phyloP scores from a whole-genome alignment of 1,139 yeast genomes.

The Hansenula sp. region DNA sequence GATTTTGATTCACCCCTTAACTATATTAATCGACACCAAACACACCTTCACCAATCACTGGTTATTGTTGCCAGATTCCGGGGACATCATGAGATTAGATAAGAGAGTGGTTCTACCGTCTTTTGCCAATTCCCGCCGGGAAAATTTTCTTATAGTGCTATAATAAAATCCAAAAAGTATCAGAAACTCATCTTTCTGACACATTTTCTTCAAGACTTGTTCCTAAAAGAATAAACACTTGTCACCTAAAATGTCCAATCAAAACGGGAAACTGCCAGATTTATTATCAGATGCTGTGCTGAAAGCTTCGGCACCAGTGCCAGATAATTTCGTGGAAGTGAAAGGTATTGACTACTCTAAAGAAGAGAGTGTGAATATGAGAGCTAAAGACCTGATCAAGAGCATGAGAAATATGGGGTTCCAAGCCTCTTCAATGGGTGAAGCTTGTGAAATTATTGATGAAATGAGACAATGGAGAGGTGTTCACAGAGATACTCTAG shows the following conservation, averaged over 20 bases:
- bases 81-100: neutral
- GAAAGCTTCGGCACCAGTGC: conserved; percentile 81
- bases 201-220: neutral
- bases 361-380: conserved; percentile 63
- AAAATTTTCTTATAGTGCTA: neutral
- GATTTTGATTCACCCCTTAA: no score
- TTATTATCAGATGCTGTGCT: conserved; percentile 86
- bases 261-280: conserved; percentile 46
- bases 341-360: conserved; percentile 85
- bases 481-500: conserved; percentile 56
- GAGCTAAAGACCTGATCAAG: conserved; percentile 70
- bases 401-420: conserved; percentile 97
- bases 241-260: conserved; percentile 30
- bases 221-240: neutral
- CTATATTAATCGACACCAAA: no score
- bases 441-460: conserved; percentile 88
- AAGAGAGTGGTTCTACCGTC: neutral
- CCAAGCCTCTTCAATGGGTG: conserved; percentile 83
- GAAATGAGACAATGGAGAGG: conserved; percentile 95
- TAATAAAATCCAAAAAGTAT: neutral
- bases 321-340: conserved; percentile 72
- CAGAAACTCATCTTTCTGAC: conserved; percentile 4
- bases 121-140: neutral
- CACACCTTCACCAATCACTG: no score
- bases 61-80: neutral